Base-by-base conservation (phyloP, 2,329 filamentous ascomycete species). In the Fusarium drepaniforme region DNA sequence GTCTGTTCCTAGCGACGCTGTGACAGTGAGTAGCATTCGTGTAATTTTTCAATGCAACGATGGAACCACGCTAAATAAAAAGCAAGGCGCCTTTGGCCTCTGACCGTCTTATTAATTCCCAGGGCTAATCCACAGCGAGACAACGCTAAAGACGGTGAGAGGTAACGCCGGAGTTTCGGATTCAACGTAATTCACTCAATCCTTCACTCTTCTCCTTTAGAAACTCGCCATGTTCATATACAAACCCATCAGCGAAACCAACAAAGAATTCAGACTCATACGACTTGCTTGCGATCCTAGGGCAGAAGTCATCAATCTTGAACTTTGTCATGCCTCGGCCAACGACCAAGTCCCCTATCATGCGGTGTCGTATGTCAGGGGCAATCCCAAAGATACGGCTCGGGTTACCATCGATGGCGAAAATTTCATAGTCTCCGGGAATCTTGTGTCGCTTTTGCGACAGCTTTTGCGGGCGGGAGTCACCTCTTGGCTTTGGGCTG, bases 281-380 rank as follows among this genome's bases (percentile, higher is more conserved):
- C 66, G 74, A 15, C 65, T 78, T 11, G 33, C 61, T 16, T 15
- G 16, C 23, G 6, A 44, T n/a, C 30, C 40, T 42, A 16, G 16
- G 3, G 15, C 58, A 3, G 8, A 49, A 7, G 35, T 28, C 30
- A 64, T 75, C 16, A 21, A 28, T 16, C 69, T 79, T 6, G 62
- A 77, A 9, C 64, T 76, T 8, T 53, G 53, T 0, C 67, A 74
- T n/a, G 70, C 58, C 4, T 60, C 71, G 2, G 33, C 57, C 18
- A 60, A 67, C 21, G 61, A 65, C 3, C 21, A 16, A 18, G 33
- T 63, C 3, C 21, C 35, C 2, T 79, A 76, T 38, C 53, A 61
- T 4, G 75, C 78, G 0, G 64, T 79, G 1, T 79, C 77, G 3
- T 78, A 79, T 25, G 68, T 70, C 35, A 77, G 76, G 77, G 77